A percentile compares a stretch with the other conserved stretches of the same genome.
Evolutionary conservation across 345 rosid genomes (phyloP).

Genomic region (Eutrema yunnanense): DNA sequence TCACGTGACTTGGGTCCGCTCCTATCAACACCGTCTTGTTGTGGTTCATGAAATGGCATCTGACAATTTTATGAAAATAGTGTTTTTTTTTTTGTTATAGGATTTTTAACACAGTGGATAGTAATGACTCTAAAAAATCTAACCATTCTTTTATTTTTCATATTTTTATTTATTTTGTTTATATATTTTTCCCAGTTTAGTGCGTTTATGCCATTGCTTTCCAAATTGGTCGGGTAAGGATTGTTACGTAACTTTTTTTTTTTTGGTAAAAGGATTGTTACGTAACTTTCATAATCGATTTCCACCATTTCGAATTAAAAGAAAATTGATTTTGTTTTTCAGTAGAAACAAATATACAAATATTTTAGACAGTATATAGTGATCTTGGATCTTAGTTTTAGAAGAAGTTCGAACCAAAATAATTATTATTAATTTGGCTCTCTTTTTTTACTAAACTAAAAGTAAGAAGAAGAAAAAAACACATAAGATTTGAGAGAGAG

Average conservation of each 20-base stretch:
- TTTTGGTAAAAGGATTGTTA: background rate
- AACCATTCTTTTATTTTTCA: background rate
- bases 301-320: background rate
- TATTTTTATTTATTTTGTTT: background rate
- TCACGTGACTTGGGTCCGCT: constrained; percentile 66
- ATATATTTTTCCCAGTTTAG: background rate
- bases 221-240: background rate
- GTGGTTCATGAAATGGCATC: constrained; percentile 81
- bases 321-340: too few relatives aligned
- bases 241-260: background rate
- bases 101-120: background rate
- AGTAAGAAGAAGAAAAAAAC: too few relatives aligned
- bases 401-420: background rate
- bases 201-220: background rate
- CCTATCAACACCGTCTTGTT: constrained; percentile 91
- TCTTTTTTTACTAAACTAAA: too few relatives aligned
- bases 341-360: background rate
- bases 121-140: background rate
- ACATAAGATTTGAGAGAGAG: background rate
- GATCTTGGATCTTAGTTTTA: background rate
- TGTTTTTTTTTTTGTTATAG: too few relatives aligned
- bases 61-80: constrained; percentile 15
- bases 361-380: background rate
- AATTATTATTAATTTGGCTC: too few relatives aligned
- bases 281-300: background rate